These are phyloP conservation scores for Salvia rosmarinus DNA, from an alignment of 257 asterid genomes.

Conservation along the genomic window DNA sequence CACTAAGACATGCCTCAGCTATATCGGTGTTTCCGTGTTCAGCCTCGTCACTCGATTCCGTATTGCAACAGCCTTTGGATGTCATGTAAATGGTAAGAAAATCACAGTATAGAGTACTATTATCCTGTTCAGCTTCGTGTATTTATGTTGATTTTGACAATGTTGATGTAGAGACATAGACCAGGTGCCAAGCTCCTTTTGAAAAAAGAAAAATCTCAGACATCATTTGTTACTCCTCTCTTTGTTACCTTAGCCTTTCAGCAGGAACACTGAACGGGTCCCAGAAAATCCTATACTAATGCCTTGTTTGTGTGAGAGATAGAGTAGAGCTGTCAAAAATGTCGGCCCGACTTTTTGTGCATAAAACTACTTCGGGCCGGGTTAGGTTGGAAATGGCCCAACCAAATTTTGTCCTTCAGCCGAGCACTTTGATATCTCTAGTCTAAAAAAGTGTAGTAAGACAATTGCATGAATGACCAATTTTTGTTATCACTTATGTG, in stretches of 20 bases:
- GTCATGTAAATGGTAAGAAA: conserved; percentile 82
- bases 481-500: conserved; percentile 22
- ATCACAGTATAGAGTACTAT: not conserved
- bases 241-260: not conserved
- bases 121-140: conserved; percentile 16
- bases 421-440: too few species aligned
- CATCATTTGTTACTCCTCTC: not conserved
- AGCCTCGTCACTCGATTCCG: conserved; percentile 84
- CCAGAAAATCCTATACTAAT: conserved; percentile 13
- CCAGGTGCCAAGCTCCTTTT: not conserved
- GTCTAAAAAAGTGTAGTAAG: not conserved
- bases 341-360: too few species aligned
- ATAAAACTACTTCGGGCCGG: too few species aligned
- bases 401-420: too few species aligned
- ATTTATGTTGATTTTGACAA: not conserved
- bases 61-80: conserved; percentile 94
- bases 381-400: too few species aligned
- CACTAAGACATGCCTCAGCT: conserved; percentile 89
- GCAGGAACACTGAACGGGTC: not conserved
- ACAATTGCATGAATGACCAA: not conserved
- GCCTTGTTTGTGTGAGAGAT: not conserved
- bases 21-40: conserved; percentile 66
- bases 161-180: conserved; percentile 1
- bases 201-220: not conserved
- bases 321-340: not conserved